Evolutionary conservation across 2,329 filamentous ascomycete genomes (phyloP), one percentile per base, ranked within the genome.

Genomic region (Teratosphaeria pseudoeucalypti): DNA sequence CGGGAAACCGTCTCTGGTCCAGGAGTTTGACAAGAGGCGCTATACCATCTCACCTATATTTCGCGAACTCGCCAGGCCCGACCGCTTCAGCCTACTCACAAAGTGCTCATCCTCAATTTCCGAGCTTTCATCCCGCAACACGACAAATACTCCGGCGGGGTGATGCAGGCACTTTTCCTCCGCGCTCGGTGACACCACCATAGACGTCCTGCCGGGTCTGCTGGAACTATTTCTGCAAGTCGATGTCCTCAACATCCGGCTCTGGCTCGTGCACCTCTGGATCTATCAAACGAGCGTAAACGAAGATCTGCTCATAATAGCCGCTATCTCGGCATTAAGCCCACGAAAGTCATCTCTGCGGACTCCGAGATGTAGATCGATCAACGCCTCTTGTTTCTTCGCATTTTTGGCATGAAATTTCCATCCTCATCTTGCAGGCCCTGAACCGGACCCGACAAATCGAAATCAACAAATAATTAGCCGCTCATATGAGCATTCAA

Each of bases 211-310:
- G 34, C 34, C 34, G 16, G 34, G 34, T 39, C 37, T 52, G 27
- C n/a, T 52, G n/a, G 26, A 65, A 65, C 47, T 66, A 60, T 9
- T 55, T 16, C 16, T 60, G 26, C 12, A 65, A 16, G 19, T 64
- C 64, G 3, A 61, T 49, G 1, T 55, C 39, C 10, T 55, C 26
- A 5, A 58, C 23, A 19, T 58, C 16, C 3, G 57, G 19, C 5
- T 49, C 54, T 6, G 10, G 23, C 16, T 39, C 55, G 2, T 37
- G 34, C 1, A 27, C 27, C 7, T 12, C 34, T 0, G 56, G 54
- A 1, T 52, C 49, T 11, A 63, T 16, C 4, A 64, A 27, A 4
- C 47, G 37, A 2, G 61, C 64, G 19, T n/a, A 19, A 0, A 62
- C 43, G 52, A 63, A 63, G 3, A 60, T 57, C 6, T 64, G 23